A percentile compares a stretch with the other conserved stretches of the same genome.
Evolutionary conservation across 2,329 filamentous ascomycete genomes (phyloP).

Genomic region (Colletotrichum aenigma): DNA sequence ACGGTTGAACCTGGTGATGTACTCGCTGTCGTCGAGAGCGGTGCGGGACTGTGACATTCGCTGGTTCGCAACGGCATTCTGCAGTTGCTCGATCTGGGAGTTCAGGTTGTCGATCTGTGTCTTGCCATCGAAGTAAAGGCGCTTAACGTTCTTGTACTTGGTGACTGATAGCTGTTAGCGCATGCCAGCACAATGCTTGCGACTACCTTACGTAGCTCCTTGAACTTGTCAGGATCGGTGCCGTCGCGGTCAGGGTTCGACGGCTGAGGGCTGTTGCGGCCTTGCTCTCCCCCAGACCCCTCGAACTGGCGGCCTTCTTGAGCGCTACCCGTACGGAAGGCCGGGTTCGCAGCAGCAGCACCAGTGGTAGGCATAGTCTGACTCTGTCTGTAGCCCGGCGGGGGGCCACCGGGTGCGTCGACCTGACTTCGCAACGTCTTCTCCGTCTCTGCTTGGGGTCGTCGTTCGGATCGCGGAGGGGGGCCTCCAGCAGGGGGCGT

Average conservation of each 20-base stretch:
- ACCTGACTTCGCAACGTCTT: constrained; percentile 47
- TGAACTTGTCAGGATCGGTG: constrained; percentile 59
- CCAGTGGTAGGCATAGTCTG: constrained; percentile 48
- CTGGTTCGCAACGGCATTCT: constrained; percentile 97
- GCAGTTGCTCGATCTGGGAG: constrained; percentile 87
- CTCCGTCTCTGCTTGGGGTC: constrained; percentile 52
- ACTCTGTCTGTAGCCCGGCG: constrained; percentile 57
- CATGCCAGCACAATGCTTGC: neutral
- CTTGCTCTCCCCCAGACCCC: constrained; percentile 46
- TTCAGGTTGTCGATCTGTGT: constrained; percentile 88
- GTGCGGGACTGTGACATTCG: constrained; percentile 93
- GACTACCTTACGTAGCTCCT: constrained; percentile 56
- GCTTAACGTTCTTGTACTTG: constrained; percentile 98
- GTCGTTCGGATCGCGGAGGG: constrained; percentile 42
- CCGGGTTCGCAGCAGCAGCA: constrained; percentile 35
- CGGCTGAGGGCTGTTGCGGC: constrained; percentile 62
- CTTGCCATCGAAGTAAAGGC: constrained; percentile 96
- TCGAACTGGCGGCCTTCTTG: constrained; percentile 49
- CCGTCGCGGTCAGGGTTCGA: constrained; percentile 44
- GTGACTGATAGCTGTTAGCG: constrained; percentile 64
- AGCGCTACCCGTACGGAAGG: constrained; percentile 43
- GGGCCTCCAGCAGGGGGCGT: constrained; percentile 49
- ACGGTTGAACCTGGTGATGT: constrained; percentile 84
- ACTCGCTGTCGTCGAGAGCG: constrained; percentile 94
- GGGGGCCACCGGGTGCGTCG: constrained; percentile 49